Evolutionary conservation across 2,329 filamentous ascomycete genomes (phyloP).

Genomic region (Aspergillus clavatus): DNA sequence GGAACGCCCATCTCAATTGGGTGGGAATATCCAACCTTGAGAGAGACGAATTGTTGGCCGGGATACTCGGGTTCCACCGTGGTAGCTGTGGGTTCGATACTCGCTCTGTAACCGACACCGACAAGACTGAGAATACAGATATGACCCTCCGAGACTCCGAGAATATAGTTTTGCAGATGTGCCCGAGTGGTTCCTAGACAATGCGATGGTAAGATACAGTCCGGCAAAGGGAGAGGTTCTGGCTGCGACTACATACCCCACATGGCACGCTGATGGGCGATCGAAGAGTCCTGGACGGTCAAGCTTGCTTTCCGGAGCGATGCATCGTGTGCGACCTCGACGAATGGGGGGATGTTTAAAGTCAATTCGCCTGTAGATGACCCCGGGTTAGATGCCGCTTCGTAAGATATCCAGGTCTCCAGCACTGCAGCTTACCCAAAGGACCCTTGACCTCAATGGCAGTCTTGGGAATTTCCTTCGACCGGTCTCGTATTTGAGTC

Average conservation of each 20-base stretch:
- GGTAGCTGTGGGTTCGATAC: slow-evolving; percentile 69
- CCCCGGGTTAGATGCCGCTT: slow-evolving; percentile 8
- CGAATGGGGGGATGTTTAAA: slow-evolving; percentile 72
- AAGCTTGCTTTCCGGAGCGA: slow-evolving; percentile 61
- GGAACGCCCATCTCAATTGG: slow-evolving; percentile 87
- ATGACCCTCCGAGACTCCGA: slow-evolving; percentile 94
- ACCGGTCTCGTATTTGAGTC: slow-evolving; percentile 55
- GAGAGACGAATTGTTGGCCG: slow-evolving; percentile 80
- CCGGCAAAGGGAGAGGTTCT: background rate
- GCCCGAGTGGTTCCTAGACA: slow-evolving; percentile 75
- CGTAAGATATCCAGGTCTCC: background rate
- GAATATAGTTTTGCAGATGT: slow-evolving; percentile 83
- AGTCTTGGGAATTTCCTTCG: slow-evolving; percentile 58
- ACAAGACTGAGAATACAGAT: slow-evolving; percentile 88
- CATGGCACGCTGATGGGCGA: slow-evolving; percentile 82
- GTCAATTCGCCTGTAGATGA: slow-evolving; percentile 61
- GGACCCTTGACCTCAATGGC: slow-evolving; percentile 73
- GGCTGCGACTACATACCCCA: slow-evolving; percentile 64
- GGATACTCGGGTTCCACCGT: slow-evolving; percentile 64
- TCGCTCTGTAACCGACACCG: slow-evolving; percentile 91
- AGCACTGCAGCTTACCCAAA: slow-evolving; percentile 50
- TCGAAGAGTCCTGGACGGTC: slow-evolving; percentile 61
- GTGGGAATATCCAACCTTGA: slow-evolving; percentile 97
- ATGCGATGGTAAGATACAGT: slow-evolving; percentile 16
- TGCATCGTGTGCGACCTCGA: slow-evolving; percentile 65